phyloP scores from a whole-genome alignment of 352 stramenopile genomes.

The Pythium graminicola region DNA sequence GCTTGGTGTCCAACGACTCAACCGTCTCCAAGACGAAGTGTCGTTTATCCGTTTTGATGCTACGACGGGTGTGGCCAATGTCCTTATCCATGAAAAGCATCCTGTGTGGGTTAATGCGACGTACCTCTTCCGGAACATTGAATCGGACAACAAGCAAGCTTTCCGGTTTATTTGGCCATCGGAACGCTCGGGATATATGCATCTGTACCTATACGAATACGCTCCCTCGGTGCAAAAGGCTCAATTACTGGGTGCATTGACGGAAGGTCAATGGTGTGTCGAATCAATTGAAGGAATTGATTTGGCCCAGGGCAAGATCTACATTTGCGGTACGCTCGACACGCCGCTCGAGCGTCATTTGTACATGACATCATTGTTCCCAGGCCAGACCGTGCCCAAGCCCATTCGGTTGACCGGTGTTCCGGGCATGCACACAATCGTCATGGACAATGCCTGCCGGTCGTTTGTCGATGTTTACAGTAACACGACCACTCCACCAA shows the following conservation, averaged over 20 bases:
- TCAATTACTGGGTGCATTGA: constrained; percentile 53
- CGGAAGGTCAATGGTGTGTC: constrained; percentile 60
- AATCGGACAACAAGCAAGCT: constrained; percentile 59
- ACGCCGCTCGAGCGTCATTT: constrained; percentile 89
- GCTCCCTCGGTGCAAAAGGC: constrained; percentile 27
- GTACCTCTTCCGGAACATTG: constrained; percentile 89
- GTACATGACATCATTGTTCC: constrained; percentile 76
- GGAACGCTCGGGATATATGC: constrained; percentile 91
- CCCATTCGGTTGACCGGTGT: constrained; percentile 70
- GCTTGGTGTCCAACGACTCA: constrained; percentile 86
- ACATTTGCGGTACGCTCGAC: constrained; percentile 83
- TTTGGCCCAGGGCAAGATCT: constrained; percentile 76
- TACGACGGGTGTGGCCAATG: constrained; percentile 44
- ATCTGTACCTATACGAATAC: constrained; percentile 96
- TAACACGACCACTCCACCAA: constrained; percentile 62
- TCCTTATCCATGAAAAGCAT: constrained; percentile 87
- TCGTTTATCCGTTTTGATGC: constrained; percentile 78
- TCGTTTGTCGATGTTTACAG: constrained; percentile 81
- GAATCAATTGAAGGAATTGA: constrained; percentile 82
- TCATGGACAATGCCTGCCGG: constrained; percentile 84
- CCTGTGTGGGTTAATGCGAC: constrained; percentile 94
- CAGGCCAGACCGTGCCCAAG: constrained; percentile 30
- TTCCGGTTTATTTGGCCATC: constrained; percentile 96
- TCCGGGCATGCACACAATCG: constrained; percentile 85
- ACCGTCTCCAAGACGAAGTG: constrained; percentile 72